phyloP scores from a whole-genome alignment of 768 basidiomycete species.

The Suillus paluster region DNA sequence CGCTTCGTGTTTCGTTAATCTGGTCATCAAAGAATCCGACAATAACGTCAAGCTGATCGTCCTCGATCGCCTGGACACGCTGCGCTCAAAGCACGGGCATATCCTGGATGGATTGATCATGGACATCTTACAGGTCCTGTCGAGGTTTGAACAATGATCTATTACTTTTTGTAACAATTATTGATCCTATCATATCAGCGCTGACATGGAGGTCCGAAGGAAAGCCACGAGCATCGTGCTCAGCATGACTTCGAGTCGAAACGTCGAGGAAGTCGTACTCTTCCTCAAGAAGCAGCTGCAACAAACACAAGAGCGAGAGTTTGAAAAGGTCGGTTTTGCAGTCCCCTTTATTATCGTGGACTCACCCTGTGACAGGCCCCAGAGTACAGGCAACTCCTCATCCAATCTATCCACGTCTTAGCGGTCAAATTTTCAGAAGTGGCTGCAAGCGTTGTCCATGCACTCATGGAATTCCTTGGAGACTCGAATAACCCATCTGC shows the following conservation, averaged over 20 bases:
- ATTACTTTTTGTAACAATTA: neutral
- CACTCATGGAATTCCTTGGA: slow-evolving; percentile 91
- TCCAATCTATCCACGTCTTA: slow-evolving; percentile 96
- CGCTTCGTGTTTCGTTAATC: slow-evolving; percentile 83
- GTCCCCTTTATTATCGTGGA: neutral
- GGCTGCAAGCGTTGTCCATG: slow-evolving; percentile 93
- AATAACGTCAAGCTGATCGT: slow-evolving; percentile 99
- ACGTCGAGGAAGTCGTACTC: slow-evolving; percentile 93
- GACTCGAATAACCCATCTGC: slow-evolving; percentile 96
- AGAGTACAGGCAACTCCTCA: slow-evolving; percentile 94
- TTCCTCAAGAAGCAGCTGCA: slow-evolving; percentile 99
- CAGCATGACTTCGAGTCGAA: slow-evolving; percentile 91
- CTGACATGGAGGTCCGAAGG: slow-evolving; percentile 95
- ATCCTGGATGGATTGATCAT: slow-evolving; percentile 91
- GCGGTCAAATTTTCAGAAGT: slow-evolving; percentile 98
- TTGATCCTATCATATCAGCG: slow-evolving; percentile 46
- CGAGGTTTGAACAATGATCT: slow-evolving; percentile 52
- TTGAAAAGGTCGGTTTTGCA: slow-evolving; percentile 72
- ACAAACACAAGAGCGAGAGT: slow-evolving; percentile 88
- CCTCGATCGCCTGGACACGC: slow-evolving; percentile 82
- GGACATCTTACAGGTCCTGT: slow-evolving; percentile 91
- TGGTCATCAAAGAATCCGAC: slow-evolving; percentile 94
- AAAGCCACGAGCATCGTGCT: slow-evolving; percentile 91
- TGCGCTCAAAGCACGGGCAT: slow-evolving; percentile 87
- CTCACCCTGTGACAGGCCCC: slow-evolving; percentile 60